phyloP scores from a whole-genome alignment of 164 flowering plant species.

The Berberis thunbergii region DNA sequence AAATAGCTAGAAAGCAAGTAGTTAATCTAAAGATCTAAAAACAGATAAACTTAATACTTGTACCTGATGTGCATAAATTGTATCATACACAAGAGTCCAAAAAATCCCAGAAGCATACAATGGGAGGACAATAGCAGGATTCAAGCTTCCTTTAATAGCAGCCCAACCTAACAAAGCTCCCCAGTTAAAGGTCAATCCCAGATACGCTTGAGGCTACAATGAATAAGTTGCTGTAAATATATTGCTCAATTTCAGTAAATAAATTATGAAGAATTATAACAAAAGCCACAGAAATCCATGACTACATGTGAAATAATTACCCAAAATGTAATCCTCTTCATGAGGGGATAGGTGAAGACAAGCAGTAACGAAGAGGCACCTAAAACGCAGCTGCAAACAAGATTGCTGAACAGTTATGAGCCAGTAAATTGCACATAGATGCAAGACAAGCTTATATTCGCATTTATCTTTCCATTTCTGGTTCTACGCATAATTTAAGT shows the following conservation, averaged over 20 bases:
- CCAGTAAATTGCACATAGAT: neutral
- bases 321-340: constrained; percentile 99
- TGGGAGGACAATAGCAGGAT: constrained; percentile 69
- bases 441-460: neutral
- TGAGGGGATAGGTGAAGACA: constrained; percentile 92
- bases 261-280: too few relatives aligned
- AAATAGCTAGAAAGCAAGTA: too few relatives aligned
- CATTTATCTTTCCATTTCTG: too few relatives aligned
- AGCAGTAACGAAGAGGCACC: constrained; percentile 93
- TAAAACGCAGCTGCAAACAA: constrained; percentile 49
- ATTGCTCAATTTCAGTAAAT: too few relatives aligned
- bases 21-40: too few relatives aligned
- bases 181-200: constrained; percentile 96
- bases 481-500: too few relatives aligned
- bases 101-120: constrained; percentile 76
- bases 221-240: too few relatives aligned
- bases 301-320: constrained; percentile 26
- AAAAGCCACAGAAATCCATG: neutral
- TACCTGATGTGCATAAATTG: constrained; percentile 99
- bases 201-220: constrained; percentile 90
- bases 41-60: neutral
- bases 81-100: constrained; percentile 99
- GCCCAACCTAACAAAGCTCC: constrained; percentile 98
- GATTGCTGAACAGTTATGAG: neutral
- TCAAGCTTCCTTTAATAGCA: constrained; percentile 81